phyloP scores from a whole-genome alignment of 257 asterid species.

The Gentiana dahurica region DNA sequence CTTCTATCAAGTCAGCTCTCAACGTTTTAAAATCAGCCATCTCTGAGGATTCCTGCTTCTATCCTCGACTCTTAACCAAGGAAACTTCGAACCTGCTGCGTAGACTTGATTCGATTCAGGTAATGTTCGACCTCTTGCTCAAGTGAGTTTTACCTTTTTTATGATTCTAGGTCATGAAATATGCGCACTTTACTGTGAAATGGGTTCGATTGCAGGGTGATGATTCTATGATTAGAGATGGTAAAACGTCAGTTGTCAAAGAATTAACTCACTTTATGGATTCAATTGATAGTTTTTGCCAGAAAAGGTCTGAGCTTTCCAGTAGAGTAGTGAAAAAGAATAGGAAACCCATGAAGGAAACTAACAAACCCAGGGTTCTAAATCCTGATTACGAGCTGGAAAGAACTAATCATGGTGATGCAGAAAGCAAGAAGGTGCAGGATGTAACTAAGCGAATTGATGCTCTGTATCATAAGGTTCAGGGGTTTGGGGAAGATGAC shows the following conservation, averaged over 20 bases:
- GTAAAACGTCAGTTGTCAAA: constrained; percentile 40
- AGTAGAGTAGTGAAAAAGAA: constrained; percentile 20
- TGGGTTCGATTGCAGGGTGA: constrained; percentile 41
- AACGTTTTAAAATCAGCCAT: constrained; percentile 42
- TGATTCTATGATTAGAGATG: constrained; percentile 81
- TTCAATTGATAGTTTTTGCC: constrained; percentile 30
- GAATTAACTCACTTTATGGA: constrained; percentile 51
- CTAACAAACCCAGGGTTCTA: constrained; percentile 23
- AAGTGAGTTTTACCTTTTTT: not conserved
- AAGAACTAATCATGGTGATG: constrained; percentile 12
- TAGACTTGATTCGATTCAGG: constrained; percentile 61
- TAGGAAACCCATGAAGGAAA: constrained; percentile 19
- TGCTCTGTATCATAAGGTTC: constrained; percentile 19
- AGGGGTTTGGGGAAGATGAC: constrained; percentile 28
- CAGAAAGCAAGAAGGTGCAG: constrained; percentile 23
- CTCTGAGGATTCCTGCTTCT: constrained; percentile 28
- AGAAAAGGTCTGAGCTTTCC: constrained; percentile 24
- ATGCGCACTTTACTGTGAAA: constrained; percentile 1
- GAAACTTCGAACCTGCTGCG: constrained; percentile 43
- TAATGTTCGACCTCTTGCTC: constrained; percentile 6
- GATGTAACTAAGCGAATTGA: constrained; percentile 38
- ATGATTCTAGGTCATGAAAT: not conserved
- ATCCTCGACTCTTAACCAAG: constrained; percentile 27
- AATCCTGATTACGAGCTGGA: constrained; percentile 12
- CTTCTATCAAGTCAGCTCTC: constrained; percentile 50